Conservation (phyloP, 352 stramenopile species). For the Pythium periplocum region DNA sequence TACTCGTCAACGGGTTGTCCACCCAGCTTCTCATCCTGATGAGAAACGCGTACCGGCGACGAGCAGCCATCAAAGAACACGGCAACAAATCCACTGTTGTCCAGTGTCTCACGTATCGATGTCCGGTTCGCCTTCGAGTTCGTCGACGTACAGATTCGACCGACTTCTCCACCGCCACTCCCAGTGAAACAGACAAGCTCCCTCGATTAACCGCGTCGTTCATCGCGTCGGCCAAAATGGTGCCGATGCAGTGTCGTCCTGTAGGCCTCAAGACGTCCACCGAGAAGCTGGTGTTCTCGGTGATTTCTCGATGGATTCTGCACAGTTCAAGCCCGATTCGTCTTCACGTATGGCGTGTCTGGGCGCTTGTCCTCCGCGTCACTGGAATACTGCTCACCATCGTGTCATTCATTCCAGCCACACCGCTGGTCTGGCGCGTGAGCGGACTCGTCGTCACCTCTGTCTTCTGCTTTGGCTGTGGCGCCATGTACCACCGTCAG, state of each 20-base stretch:
- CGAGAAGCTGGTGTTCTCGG: constrained; percentile 1
- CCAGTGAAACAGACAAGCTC: background rate
- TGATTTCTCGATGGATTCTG: too few relatives aligned
- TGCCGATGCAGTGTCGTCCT: constrained; percentile 18
- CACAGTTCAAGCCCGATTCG: too few relatives aligned
- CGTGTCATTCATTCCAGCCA: background rate
- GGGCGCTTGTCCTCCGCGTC: constrained; percentile 6
- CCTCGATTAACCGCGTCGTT: constrained; percentile 10
- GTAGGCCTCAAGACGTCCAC: constrained; percentile 5
- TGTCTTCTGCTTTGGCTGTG: background rate
- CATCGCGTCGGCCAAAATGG: constrained; percentile 17
- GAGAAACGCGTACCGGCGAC: constrained; percentile 22
- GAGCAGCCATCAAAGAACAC: constrained; percentile 9
- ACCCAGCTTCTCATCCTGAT: constrained; percentile 25
- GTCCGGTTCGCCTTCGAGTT: constrained; percentile 12
- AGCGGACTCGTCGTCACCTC: background rate
- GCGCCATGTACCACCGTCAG: constrained; percentile 16
- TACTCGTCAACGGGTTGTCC: constrained; percentile 21
- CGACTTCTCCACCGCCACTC: too few relatives aligned
- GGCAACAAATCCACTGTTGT: constrained; percentile 15
- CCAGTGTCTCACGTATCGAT: constrained; percentile 27
- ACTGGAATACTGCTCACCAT: constrained; percentile 4
- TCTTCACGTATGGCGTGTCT: background rate
- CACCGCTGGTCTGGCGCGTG: background rate
- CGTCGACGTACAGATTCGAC: too few relatives aligned